phyloP scores from a whole-genome alignment of 176 grass and related monocot species.

The Pontederia crassipes region DNA sequence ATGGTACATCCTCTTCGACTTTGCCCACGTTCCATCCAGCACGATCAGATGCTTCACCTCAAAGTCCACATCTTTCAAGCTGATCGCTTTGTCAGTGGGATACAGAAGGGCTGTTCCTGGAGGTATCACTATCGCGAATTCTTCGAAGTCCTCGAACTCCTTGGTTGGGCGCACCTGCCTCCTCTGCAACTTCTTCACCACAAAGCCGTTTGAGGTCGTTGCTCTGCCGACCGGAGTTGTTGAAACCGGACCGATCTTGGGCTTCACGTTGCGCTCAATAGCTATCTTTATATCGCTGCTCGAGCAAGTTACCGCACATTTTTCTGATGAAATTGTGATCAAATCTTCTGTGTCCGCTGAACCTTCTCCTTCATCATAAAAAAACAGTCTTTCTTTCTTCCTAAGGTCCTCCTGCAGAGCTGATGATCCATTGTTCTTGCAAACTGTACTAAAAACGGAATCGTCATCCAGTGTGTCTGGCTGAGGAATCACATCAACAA shows the following conservation, averaged over 20 bases:
- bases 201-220: slow-evolving; percentile 55
- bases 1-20: slow-evolving; percentile 90
- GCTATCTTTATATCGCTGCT: slow-evolving; percentile 39
- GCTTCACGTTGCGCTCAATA: slow-evolving; percentile 61
- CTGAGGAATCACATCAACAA: slow-evolving; percentile 1
- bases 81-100: slow-evolving; percentile 58
- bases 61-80: slow-evolving; percentile 49
- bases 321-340: slow-evolving; percentile 24
- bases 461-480: neutral
- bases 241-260: slow-evolving; percentile 63
- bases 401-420: neutral
- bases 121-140: slow-evolving; percentile 63
- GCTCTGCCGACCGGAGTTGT: slow-evolving; percentile 35
- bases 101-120: slow-evolving; percentile 61
- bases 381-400: slow-evolving; percentile 7
- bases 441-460: neutral
- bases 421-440: neutral
- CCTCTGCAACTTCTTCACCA: slow-evolving; percentile 47
- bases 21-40: slow-evolving; percentile 88
- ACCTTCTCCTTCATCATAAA: slow-evolving; percentile 9
- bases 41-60: slow-evolving; percentile 64
- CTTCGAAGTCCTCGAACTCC: slow-evolving; percentile 38
- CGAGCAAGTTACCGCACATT: slow-evolving; percentile 52
- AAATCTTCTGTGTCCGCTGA: slow-evolving; percentile 21
- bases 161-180: slow-evolving; percentile 47